Percentiles rank a stretch among this genome's conserved stretches.
phyloP scores from a whole-genome alignment of 2,329 filamentous ascomycete genomes.

The Beauveria rudraprayagi region DNA sequence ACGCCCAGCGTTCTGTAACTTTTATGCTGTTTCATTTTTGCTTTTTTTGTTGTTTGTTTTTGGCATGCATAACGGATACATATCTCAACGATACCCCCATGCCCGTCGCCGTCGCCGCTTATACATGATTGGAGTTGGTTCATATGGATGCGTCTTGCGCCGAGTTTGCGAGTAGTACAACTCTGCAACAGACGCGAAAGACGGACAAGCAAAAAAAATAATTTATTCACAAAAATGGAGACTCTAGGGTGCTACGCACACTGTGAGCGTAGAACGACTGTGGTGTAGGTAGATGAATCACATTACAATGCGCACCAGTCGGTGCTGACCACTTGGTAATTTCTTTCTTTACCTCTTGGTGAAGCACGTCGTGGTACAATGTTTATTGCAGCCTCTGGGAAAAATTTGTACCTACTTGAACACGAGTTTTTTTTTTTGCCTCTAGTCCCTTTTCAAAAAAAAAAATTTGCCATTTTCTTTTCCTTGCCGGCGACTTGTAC shows the following conservation, averaged over 20 bases:
- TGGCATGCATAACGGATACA: slow-evolving; percentile 14
- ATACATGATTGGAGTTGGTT: slow-evolving; percentile 12
- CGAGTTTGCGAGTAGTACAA: background rate
- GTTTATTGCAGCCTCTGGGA: background rate
- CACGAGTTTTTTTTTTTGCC: background rate
- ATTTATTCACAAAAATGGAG: background rate
- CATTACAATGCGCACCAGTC: background rate
- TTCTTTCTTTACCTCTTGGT: background rate
- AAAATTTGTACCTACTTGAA: no score
- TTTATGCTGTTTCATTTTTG: background rate
- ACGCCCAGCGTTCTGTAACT: background rate
- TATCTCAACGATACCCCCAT: slow-evolving; percentile 15
- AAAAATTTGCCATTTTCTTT: background rate
- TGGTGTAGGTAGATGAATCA: background rate
- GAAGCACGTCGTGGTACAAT: background rate
- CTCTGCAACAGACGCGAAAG: slow-evolving; percentile 1
- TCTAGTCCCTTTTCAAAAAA: background rate
- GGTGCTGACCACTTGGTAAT: background rate
- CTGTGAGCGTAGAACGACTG: background rate
- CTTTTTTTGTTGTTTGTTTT: slow-evolving; percentile 5
- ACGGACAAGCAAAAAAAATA: slow-evolving; percentile 8
- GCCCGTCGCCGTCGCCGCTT: slow-evolving; percentile 12
- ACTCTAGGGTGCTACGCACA: background rate
- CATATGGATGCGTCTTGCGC: slow-evolving; percentile 1
- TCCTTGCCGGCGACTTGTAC: background rate